Evolutionary conservation across 768 basidiomycete species (phyloP).

Genomic region (Pleurotus pulmonarius): DNA sequence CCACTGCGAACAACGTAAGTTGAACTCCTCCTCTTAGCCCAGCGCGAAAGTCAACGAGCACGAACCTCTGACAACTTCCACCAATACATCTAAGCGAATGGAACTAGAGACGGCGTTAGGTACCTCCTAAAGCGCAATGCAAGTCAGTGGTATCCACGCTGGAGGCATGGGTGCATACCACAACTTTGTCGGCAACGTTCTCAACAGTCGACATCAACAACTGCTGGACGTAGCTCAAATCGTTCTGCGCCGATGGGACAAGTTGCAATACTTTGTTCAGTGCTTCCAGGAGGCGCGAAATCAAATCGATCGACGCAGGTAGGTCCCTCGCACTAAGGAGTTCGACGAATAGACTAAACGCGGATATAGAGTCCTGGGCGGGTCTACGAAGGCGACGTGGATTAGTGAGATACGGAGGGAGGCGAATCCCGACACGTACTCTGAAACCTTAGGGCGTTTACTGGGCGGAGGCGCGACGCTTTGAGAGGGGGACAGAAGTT

Average conservation of each 20-base stretch:
- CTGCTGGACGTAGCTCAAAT: conserved; percentile 77
- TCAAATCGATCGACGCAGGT: conserved; percentile 67
- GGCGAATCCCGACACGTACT: conserved; percentile 31
- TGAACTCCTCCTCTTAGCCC: not conserved
- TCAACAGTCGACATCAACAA: conserved; percentile 81
- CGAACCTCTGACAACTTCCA: conserved; percentile 81
- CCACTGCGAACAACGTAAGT: conserved; percentile 43
- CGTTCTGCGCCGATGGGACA: conserved; percentile 51
- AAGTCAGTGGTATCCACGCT: not conserved
- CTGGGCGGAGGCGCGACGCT: conserved; percentile 47
- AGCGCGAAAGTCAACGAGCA: conserved; percentile 3
- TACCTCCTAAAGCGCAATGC: conserved; percentile 37
- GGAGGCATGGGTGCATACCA: conserved; percentile 31
- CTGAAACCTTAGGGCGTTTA: conserved; percentile 62
- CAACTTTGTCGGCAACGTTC: conserved; percentile 52
- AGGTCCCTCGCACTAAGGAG: conserved; percentile 61
- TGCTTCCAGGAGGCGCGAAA: conserved; percentile 69
- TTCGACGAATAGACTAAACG: conserved; percentile 63
- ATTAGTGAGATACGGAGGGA: conserved; percentile 7
- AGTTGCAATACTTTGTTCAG: conserved; percentile 63
- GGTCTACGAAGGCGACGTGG: conserved; percentile 11
- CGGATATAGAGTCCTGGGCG: conserved; percentile 37
- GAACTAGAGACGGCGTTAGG: conserved; percentile 51
- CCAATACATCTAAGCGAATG: conserved; percentile 79
- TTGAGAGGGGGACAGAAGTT: conserved; percentile 47